A percentile compares a stretch with the other conserved stretches of the same genome.
Conservation (phyloP, 768 basidiomycete genomes). For the Agrocybe praecox region DNA sequence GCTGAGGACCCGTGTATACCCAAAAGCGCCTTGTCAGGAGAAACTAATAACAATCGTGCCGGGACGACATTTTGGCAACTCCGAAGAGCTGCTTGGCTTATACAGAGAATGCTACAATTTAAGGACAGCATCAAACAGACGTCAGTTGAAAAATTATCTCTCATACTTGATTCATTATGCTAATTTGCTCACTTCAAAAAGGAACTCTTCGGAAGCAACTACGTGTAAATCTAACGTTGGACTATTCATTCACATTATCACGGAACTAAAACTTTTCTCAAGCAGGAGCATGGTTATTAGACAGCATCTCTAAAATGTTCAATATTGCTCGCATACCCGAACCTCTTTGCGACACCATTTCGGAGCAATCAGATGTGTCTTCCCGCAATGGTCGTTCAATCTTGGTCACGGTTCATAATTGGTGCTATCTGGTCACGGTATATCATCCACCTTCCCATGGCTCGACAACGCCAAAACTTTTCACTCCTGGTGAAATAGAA, state of each 20-base stretch:
- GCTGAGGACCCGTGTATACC: constrained; percentile 73
- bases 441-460: constrained; percentile 40
- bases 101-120: constrained; percentile 72
- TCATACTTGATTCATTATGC: neutral
- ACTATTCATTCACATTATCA: neutral
- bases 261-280: neutral
- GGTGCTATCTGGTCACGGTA: constrained; percentile 78
- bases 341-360: constrained; percentile 63
- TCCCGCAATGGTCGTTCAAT: constrained; percentile 58
- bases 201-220: constrained; percentile 57
- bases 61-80: constrained; percentile 83
- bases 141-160: constrained; percentile 42
- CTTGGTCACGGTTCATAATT: constrained; percentile 73
- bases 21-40: constrained; percentile 33
- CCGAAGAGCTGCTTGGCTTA: constrained; percentile 80
- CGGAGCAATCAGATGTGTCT: constrained; percentile 44
- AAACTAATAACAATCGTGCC: constrained; percentile 37
- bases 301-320: constrained; percentile 64
- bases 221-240: constrained; percentile 49
- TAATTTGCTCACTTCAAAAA: neutral
- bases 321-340: constrained; percentile 79
- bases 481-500: constrained; percentile 43
- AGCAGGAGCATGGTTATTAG: constrained; percentile 67
- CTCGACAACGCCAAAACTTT: constrained; percentile 28
- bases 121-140: constrained; percentile 57